Conservation (phyloP, 495 filamentous ascomycete genomes). For the Endocarpon pusillum region DNA sequence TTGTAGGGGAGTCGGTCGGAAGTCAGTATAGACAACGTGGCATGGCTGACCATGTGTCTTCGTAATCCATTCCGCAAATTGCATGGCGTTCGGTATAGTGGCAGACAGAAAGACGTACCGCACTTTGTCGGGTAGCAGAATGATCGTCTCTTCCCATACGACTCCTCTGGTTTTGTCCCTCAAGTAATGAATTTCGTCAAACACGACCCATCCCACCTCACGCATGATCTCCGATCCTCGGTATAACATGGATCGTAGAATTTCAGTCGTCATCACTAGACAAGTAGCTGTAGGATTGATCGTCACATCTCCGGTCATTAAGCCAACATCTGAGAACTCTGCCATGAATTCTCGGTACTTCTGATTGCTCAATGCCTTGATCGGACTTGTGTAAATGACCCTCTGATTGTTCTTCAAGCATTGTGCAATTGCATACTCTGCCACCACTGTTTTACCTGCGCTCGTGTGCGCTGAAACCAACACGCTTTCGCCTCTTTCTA, state of each 20-base stretch:
- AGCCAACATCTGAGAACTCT: conserved; percentile 89
- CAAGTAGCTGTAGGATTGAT: conserved; percentile 97
- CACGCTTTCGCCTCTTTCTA: conserved; percentile 88
- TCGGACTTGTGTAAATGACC: conserved; percentile 97
- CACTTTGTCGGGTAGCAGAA: conserved; percentile 91
- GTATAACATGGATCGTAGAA: conserved; percentile 96
- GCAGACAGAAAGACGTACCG: conserved; percentile 96
- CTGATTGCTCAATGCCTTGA: conserved; percentile 96
- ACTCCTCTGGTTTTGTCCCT: conserved; percentile 84
- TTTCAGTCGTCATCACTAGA: conserved; percentile 98
- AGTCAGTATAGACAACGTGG: conserved; percentile 97
- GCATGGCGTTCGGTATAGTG: conserved; percentile 98
- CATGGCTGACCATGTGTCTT: conserved; percentile 95
- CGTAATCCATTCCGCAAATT: conserved; percentile 96
- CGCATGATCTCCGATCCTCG: conserved; percentile 98
- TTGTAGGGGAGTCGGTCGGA: conserved; percentile 86
- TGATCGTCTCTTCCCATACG: conserved; percentile 98
- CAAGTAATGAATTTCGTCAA: conserved; percentile 98
- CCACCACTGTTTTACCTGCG: conserved; percentile 94
- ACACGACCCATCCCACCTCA: conserved; percentile 93
- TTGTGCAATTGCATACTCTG: conserved; percentile 96
- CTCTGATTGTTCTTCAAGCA: conserved; percentile 92
- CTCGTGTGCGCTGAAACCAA: conserved; percentile 93
- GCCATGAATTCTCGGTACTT: conserved; percentile 93
- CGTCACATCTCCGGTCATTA: conserved; percentile 98